Percentiles rank a stretch among this genome's conserved stretches.
phyloP scores from a whole-genome alignment of 2,329 filamentous ascomycete genomes.

The Aureobasidium sp. region DNA sequence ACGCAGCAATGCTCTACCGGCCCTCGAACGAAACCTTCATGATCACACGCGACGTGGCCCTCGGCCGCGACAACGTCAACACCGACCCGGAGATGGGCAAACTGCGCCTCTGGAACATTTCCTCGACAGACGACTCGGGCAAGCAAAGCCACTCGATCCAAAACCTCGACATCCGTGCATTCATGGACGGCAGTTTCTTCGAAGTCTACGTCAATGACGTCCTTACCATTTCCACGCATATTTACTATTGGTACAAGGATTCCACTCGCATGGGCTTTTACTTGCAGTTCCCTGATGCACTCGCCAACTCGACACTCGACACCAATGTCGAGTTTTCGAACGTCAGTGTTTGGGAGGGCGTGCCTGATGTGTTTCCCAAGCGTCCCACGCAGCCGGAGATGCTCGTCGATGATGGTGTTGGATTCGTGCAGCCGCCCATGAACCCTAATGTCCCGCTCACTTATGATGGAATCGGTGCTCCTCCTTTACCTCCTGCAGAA shows the following conservation, averaged over 20 bases:
- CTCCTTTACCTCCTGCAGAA: conserved; percentile 4
- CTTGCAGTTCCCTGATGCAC: background rate
- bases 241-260: conserved; percentile 14
- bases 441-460: conserved; percentile 6
- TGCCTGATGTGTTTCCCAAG: conserved; percentile 4
- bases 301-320: background rate
- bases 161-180: conserved; percentile 8
- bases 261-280: conserved; percentile 15
- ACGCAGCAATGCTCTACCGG: conserved; percentile 10
- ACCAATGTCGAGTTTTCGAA: conserved; percentile 3
- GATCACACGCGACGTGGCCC: conserved; percentile 3
- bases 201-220: conserved; percentile 16
- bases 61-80: conserved; percentile 1
- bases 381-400: background rate
- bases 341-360: conserved; percentile 13
- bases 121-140: background rate
- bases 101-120: background rate
- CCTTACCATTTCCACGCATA: conserved; percentile 1
- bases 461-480: conserved; percentile 12
- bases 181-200: conserved; percentile 13
- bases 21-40: conserved; percentile 14
- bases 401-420: background rate
- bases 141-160: background rate
- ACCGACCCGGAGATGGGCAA: conserved; percentile 14
- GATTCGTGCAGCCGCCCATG: conserved; percentile 4